phyloP scores from a whole-genome alignment of 495 filamentous ascomycete species.

The Amniculicola lignicola region DNA sequence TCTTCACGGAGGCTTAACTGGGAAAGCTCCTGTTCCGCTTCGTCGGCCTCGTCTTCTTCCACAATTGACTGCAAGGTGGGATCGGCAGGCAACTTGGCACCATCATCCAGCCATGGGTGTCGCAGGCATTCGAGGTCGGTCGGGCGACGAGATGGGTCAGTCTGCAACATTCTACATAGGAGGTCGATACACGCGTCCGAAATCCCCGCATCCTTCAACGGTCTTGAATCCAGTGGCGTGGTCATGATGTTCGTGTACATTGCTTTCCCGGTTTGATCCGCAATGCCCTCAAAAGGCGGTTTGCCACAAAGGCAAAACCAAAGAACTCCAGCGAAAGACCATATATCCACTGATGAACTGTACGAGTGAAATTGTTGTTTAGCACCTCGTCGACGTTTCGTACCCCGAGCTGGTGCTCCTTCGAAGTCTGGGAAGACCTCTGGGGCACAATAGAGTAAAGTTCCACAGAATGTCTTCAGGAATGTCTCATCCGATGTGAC shows the following conservation, averaged over 20 bases:
- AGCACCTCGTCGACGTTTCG: conserved; percentile 53
- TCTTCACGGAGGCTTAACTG: conserved; percentile 62
- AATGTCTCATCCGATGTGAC: conserved; percentile 84
- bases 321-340: conserved; percentile 88
- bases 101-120: conserved; percentile 64
- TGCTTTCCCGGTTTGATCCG: conserved; percentile 54
- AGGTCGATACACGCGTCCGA: conserved; percentile 68
- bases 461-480: conserved; percentile 93
- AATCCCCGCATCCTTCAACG: conserved; percentile 54
- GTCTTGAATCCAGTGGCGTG: conserved; percentile 57
- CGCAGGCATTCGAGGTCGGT: conserved; percentile 59
- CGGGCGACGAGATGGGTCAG: conserved; percentile 65
- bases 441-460: conserved; percentile 90
- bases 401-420: conserved; percentile 27
- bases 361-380: conserved; percentile 55
- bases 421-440: conserved; percentile 87
- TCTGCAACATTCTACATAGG: conserved; percentile 70
- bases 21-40: conserved; percentile 58
- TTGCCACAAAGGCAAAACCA: conserved; percentile 72
- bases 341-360: conserved; percentile 85
- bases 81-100: conserved; percentile 42
- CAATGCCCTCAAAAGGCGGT: conserved; percentile 73
- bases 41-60: conserved; percentile 50
- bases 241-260: conserved; percentile 86
- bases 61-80: conserved; percentile 47